Conservation (phyloP, 2,329 filamentous ascomycete genomes). For the Madurella mycetomatis region DNA sequence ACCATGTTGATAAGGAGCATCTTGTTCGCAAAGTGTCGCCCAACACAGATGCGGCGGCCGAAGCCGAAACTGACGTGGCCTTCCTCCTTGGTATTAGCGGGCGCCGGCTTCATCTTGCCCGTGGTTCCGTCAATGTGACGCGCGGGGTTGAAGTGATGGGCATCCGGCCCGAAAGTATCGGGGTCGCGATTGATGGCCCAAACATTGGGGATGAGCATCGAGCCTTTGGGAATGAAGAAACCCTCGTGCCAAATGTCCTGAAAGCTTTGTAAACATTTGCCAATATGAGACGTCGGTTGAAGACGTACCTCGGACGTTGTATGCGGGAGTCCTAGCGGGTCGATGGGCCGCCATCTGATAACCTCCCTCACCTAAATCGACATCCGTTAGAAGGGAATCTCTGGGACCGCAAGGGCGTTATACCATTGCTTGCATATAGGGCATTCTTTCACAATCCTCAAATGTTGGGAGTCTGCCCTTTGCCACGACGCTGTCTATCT, state of each 20-base stretch:
- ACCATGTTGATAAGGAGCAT: constrained; percentile 4
- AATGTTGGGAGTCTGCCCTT: background rate
- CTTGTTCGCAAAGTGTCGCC: background rate
- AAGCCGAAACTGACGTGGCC: constrained; percentile 1
- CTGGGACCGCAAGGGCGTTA: too few relatives aligned
- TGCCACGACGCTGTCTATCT: background rate
- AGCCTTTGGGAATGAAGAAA: background rate
- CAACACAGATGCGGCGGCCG: constrained; percentile 1
- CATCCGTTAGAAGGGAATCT: too few relatives aligned
- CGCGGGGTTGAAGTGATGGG: constrained; percentile 3
- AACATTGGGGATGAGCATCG: background rate
- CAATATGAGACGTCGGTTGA: background rate
- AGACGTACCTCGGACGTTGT: background rate
- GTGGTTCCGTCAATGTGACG: background rate
- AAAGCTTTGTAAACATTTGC: too few relatives aligned
- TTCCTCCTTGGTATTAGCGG: constrained; percentile 2
- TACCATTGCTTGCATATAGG: background rate
- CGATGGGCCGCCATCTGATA: too few relatives aligned
- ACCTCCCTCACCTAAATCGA: background rate
- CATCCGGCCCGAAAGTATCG: background rate
- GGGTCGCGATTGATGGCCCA: constrained; percentile 1
- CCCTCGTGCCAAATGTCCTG: background rate
- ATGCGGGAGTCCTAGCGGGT: too few relatives aligned
- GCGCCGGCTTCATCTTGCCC: background rate
- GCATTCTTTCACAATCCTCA: background rate